These are phyloP conservation scores for Chaetomiaceae sp. DNA, from an alignment of 2,329 filamentous ascomycete genomes.

Conservation along the genomic window DNA sequence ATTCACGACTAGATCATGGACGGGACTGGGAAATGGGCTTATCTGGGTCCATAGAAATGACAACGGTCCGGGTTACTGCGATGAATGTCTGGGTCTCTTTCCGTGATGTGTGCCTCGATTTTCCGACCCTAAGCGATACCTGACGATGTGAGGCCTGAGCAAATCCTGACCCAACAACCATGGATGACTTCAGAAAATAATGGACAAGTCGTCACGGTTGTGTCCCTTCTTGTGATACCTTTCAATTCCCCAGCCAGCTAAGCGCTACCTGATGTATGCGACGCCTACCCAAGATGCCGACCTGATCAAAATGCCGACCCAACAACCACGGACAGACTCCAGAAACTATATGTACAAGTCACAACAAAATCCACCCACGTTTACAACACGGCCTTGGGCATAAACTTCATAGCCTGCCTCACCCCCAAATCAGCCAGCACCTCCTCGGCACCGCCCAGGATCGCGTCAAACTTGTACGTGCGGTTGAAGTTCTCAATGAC, in stretches of 20 bases:
- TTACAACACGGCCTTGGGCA: constrained; percentile 80
- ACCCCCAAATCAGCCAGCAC: constrained; percentile 77
- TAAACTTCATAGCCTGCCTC: constrained; percentile 75
- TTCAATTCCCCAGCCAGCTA: too few relatives aligned
- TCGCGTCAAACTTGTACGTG: constrained; percentile 77
- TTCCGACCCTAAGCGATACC: not conserved
- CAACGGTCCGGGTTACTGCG: constrained; percentile 19
- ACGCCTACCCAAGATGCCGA: too few relatives aligned
- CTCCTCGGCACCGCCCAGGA: constrained; percentile 74
- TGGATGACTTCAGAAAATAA: too few relatives aligned
- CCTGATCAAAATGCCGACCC: too few relatives aligned
- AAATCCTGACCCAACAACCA: too few relatives aligned
- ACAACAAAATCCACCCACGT: not conserved
- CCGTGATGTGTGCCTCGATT: not conserved
- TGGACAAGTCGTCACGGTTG: too few relatives aligned
- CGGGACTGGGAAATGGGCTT: constrained; percentile 23
- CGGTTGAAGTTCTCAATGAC: constrained; percentile 81
- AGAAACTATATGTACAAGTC: not conserved
- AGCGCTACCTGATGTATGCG: too few relatives aligned
- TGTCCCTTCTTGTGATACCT: too few relatives aligned
- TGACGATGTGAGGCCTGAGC: too few relatives aligned
- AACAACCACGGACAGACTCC: not conserved
- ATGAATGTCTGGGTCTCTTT: not conserved
- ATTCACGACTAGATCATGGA: constrained; percentile 28
- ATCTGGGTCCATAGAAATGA: constrained; percentile 23